phyloP scores from a whole-genome alignment of 2,329 filamentous ascomycete species.

The Fusarium sp. region DNA sequence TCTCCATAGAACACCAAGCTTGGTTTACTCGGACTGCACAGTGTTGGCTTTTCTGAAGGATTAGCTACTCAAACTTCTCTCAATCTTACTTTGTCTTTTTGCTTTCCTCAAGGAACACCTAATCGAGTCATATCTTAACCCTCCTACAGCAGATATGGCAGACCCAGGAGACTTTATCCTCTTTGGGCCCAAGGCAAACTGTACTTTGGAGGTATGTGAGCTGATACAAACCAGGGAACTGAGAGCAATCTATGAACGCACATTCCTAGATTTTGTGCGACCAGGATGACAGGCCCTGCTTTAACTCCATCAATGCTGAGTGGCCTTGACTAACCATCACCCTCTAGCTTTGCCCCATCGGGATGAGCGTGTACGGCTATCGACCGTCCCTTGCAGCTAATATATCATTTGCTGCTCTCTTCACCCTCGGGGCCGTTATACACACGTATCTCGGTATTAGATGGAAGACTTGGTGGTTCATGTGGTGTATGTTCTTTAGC shows the following conservation, averaged over 20 bases:
- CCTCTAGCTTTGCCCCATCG: conserved; percentile 41
- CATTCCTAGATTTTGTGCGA: too few species aligned
- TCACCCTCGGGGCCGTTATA: conserved; percentile 55
- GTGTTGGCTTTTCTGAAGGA: neutral
- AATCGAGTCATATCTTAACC: neutral
- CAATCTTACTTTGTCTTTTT: too few species aligned
- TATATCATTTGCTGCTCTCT: conserved; percentile 53
- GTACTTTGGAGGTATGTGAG: conserved; percentile 25
- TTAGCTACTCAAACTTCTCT: neutral
- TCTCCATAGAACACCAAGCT: neutral
- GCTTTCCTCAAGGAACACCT: too few species aligned
- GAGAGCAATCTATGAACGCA: neutral
- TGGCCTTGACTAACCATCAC: neutral
- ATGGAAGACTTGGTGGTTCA: conserved; percentile 55
- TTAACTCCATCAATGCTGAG: neutral
- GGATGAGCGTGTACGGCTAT: conserved; percentile 57
- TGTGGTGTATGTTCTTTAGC: conserved; percentile 61
- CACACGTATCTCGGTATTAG: conserved; percentile 53
- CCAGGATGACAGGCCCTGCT: neutral
- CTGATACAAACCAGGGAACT: too few species aligned
- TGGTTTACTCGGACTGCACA: neutral
- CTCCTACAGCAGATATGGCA: neutral
- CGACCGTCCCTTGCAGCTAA: conserved; percentile 55
- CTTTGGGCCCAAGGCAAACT: conserved; percentile 34
- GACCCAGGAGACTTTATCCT: conserved; percentile 3